These are phyloP conservation scores for Alloascoidea africana DNA, from an alignment of 805 yeast genomes.

Conservation along the genomic window DNA sequence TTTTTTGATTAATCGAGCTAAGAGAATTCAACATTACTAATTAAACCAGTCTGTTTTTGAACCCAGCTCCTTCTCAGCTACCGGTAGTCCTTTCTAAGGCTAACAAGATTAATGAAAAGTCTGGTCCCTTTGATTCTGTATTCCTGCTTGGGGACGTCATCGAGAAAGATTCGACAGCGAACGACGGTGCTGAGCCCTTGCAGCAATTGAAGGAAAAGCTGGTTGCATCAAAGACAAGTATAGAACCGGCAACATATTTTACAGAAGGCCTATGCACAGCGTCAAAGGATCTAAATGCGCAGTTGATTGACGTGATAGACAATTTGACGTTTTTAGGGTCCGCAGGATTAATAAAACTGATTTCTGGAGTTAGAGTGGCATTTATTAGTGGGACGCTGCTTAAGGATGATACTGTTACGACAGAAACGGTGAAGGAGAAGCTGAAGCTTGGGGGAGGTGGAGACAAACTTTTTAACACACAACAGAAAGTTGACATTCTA, in stretches of 20 bases:
- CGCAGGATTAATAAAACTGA: not conserved
- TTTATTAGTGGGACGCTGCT: not conserved
- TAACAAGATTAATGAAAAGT: conserved; percentile 33
- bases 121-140: conserved; percentile 51
- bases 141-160: conserved; percentile 36
- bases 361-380: not conserved
- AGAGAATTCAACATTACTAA: too few relatives aligned
- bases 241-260: not conserved
- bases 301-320: not conserved
- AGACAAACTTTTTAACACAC: not conserved
- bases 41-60: conserved; percentile 23
- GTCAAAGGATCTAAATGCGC: not conserved
- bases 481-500: conserved; percentile 29
- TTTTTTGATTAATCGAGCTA: too few relatives aligned
- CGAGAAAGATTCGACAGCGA: conserved; percentile 9
- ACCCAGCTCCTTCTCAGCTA: conserved; percentile 24
- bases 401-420: not conserved
- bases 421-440: not conserved
- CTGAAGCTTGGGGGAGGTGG: too few relatives aligned
- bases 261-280: not conserved
- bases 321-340: not conserved
- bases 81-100: conserved; percentile 26
- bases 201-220: too few relatives aligned
- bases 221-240: not conserved
- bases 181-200: too few relatives aligned